Evolutionary conservation across 352 stramenopile genomes (phyloP), one percentile per base, ranked within the genome.

Genomic region (Pythium pyrilobum): DNA sequence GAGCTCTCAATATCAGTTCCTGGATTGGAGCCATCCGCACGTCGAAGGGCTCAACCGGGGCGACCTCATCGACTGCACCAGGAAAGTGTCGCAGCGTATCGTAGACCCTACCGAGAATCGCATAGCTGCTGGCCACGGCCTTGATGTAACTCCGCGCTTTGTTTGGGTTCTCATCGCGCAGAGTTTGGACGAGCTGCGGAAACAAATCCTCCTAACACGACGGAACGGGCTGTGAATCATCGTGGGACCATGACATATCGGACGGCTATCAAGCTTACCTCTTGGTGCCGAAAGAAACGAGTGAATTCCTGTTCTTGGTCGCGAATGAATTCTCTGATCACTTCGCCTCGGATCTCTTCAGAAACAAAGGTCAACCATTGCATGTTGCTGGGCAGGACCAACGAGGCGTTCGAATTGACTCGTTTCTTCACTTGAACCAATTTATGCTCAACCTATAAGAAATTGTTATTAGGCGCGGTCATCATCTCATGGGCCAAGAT

Each of bases 141-240:
- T 69, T 69, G 51, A 85, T 71, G 57, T 84, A 87, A 12, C 63
- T 84, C 57, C 74, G 65, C 3, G 77, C 56, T 55, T 66, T 69
- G 36, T 85, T 77, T 5, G 76, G 77, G 24, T 82, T 66, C 39
- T 87, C 74, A 9, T 71, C 71, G 12, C 77, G 69, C 4, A 87
- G 37, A 4, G 74, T 81, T 45, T 87, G 72, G 0, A 87, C 64
- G 4, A 87, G 50, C 32, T 87, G 77, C 29, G 74, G 77, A 25
- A 83, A 81, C n/a, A 85, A 66, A 13, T 87, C 76, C 27, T 67
- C 59, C 59, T 67, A 34, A 12, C 29, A 7, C 7, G 12, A 34
- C 29, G 12, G 29, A 34, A 34, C 12, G 29, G 12, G 7, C 7
- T 34, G 12, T 12, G 12, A 7, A 7, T 7, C 12, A 34, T 34